Conservation (phyloP, 768 basidiomycete species). For the Russula lepida region DNA sequence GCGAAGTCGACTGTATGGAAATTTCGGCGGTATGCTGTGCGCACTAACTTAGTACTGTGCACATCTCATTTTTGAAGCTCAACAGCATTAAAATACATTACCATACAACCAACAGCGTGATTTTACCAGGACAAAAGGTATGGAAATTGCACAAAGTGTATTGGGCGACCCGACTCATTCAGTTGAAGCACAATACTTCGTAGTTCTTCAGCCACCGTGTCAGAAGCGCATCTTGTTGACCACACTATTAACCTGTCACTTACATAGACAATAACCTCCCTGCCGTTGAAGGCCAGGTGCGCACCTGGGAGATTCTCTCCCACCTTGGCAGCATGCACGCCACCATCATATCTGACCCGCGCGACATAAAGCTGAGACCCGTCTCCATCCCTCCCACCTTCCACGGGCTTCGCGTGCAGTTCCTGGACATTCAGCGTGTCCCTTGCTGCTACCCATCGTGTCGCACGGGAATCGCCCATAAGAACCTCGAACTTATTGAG, state of each 20-base stretch:
- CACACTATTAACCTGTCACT: constrained; percentile 7
- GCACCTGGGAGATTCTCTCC: constrained; percentile 44
- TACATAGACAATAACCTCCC: constrained; percentile 47
- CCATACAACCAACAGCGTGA: background rate
- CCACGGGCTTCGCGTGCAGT: constrained; percentile 46
- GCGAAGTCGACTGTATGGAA: too few relatives aligned
- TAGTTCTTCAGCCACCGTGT: constrained; percentile 28
- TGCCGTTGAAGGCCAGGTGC: constrained; percentile 42
- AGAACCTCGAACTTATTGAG: constrained; percentile 58
- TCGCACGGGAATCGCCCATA: constrained; percentile 46
- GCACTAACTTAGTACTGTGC: background rate
- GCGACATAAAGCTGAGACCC: constrained; percentile 53
- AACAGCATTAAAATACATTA: background rate
- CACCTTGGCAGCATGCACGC: constrained; percentile 55
- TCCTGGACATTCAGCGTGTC: constrained; percentile 35
- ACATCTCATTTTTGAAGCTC: background rate
- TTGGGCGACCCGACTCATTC: background rate
- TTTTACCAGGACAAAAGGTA: too few relatives aligned
- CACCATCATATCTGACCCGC: constrained; percentile 44
- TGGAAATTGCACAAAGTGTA: background rate
- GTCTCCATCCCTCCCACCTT: constrained; percentile 61
- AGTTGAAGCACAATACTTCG: constrained; percentile 33
- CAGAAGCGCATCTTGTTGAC: background rate
- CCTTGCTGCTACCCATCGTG: constrained; percentile 53
- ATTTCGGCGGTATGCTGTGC: too few relatives aligned